phyloP scores from a whole-genome alignment of 805 yeast genomes.

The Metschnikowia anglica region DNA sequence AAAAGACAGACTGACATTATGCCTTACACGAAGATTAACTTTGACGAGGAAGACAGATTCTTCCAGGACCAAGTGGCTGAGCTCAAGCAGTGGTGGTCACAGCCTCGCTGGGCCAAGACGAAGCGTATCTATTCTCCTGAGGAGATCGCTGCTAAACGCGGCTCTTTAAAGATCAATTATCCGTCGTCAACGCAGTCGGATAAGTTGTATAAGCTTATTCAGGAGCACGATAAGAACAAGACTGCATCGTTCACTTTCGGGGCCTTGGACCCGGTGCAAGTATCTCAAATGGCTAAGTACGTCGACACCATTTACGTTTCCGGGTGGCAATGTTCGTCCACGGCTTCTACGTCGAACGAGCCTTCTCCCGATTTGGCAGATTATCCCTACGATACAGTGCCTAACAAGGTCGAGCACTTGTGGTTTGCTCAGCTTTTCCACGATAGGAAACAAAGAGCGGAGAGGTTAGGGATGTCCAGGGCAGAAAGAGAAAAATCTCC shows the following conservation, averaged over 20 bases:
- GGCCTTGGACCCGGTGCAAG: slow-evolving; percentile 94
- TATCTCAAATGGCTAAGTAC: slow-evolving; percentile 94
- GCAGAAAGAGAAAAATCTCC: slow-evolving; percentile 69
- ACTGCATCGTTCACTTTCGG: slow-evolving; percentile 89
- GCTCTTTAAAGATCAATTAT: slow-evolving; percentile 68
- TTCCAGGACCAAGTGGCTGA: slow-evolving; percentile 70
- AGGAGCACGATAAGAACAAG: slow-evolving; percentile 68
- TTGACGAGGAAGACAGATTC: slow-evolving; percentile 59
- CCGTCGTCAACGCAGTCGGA: slow-evolving; percentile 80
- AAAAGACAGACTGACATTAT: slow-evolving; percentile 20
- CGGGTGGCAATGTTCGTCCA: slow-evolving; percentile 99
- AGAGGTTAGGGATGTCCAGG: slow-evolving; percentile 59
- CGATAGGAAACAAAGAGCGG: slow-evolving; percentile 93
- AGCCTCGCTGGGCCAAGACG: slow-evolving; percentile 87
- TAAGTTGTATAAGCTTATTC: slow-evolving; percentile 69
- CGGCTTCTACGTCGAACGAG: slow-evolving; percentile 96
- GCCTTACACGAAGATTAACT: slow-evolving; percentile 59
- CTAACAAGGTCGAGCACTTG: slow-evolving; percentile 95
- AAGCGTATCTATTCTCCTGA: slow-evolving; percentile 86
- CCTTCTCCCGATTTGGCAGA: slow-evolving; percentile 99
- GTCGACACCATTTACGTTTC: slow-evolving; percentile 90
- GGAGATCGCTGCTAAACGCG: slow-evolving; percentile 87
- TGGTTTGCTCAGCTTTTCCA: slow-evolving; percentile 97
- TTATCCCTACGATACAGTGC: slow-evolving; percentile 98
- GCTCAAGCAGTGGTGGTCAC: slow-evolving; percentile 87